phyloP scores from a whole-genome alignment of 148 eudicot species.

The Silene conica region DNA sequence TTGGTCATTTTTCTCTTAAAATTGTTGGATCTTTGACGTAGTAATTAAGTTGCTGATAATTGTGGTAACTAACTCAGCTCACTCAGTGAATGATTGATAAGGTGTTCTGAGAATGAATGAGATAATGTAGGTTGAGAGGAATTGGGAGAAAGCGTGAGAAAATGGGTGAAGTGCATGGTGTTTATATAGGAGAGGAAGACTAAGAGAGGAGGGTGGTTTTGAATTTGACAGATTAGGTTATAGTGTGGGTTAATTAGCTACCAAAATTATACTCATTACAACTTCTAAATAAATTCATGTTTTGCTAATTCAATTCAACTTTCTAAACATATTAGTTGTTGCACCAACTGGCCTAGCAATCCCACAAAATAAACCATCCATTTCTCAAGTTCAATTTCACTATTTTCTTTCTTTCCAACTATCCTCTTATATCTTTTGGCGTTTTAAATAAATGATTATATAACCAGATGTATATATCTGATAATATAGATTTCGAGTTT shows the following conservation, averaged over 20 bases:
- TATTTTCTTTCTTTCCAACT: constrained; percentile 30
- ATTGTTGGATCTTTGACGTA: neutral
- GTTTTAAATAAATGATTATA: no score
- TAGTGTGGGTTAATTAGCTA: constrained; percentile 7
- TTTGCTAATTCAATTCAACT: neutral
- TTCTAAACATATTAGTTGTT: constrained; percentile 19
- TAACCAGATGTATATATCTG: no score
- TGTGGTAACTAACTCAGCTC: neutral
- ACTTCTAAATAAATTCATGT: neutral
- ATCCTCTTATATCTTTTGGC: constrained; percentile 16
- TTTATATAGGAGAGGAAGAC: constrained; percentile 29
- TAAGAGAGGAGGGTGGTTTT: constrained; percentile 31
- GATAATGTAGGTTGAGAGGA: constrained; percentile 10
- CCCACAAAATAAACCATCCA: neutral
- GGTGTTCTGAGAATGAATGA: neutral
- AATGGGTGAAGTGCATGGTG: constrained; percentile 24
- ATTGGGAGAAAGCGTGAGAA: constrained; percentile 21
- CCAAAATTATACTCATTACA: neutral
- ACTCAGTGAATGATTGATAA: neutral
- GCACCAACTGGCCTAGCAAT: constrained; percentile 36
- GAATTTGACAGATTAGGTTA: constrained; percentile 58
- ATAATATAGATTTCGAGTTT: no score
- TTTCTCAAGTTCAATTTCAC: constrained; percentile 7
- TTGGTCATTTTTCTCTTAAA: constrained; percentile 11
- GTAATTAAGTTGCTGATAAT: neutral